These are phyloP conservation scores for Phylloporus sp. DNA, from an alignment of 768 basidiomycete species.

Conservation along the genomic window DNA sequence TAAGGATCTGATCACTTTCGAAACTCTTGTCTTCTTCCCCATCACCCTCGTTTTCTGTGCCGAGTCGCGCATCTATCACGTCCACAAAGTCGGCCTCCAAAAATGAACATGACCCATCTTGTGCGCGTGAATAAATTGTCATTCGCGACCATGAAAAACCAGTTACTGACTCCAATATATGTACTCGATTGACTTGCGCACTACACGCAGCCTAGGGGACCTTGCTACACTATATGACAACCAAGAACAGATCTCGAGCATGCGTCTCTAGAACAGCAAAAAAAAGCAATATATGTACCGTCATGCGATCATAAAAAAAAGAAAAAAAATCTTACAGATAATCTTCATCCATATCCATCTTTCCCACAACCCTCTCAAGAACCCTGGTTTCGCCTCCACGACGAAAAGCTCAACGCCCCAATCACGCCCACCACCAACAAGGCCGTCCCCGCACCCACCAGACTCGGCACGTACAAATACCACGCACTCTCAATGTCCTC, in stretches of 20 bases:
- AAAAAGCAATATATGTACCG: constrained; percentile 16
- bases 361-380: constrained; percentile 33
- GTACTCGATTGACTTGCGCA: too few species aligned
- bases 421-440: constrained; percentile 73
- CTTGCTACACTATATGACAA: neutral
- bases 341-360: neutral
- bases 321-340: constrained; percentile 7
- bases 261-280: constrained; percentile 15
- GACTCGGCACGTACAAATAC: constrained; percentile 74
- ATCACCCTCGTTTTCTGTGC: too few species aligned
- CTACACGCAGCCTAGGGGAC: too few species aligned
- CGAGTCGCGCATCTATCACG: too few species aligned
- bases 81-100: too few species aligned
- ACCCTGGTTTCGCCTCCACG: constrained; percentile 62
- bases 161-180: too few species aligned
- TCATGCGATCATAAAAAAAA: constrained; percentile 1
- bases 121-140: too few species aligned
- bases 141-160: too few species aligned
- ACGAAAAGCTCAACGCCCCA: constrained; percentile 70
- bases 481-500: constrained; percentile 68
- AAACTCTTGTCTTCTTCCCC: too few species aligned
- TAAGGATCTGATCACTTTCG: too few species aligned
- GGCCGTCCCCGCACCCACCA: constrained; percentile 83
- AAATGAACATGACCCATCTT: too few species aligned
- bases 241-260: neutral